Conservation (phyloP, 164 flowering plant genomes). For the Umbellularia californica region DNA sequence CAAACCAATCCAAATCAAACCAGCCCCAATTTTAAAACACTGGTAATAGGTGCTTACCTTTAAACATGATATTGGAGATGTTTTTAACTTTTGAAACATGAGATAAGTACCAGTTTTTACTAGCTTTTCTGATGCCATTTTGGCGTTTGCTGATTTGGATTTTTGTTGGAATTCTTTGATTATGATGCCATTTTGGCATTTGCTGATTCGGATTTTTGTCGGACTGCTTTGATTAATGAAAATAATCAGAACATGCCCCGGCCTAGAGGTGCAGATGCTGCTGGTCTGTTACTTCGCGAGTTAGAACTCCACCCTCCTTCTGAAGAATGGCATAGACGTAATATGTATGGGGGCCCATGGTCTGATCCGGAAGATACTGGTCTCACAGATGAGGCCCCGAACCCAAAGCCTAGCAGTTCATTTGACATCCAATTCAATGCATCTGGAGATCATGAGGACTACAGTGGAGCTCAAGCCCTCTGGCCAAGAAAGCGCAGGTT, state of each 20-base stretch:
- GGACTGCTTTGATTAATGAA: not conserved
- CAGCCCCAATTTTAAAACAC: too few species aligned
- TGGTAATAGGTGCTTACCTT: not conserved
- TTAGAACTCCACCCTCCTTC: conserved; percentile 98
- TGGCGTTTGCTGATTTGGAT: not conserved
- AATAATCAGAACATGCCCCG: conserved; percentile 86
- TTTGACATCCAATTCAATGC: conserved; percentile 39
- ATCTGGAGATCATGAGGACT: conserved; percentile 38
- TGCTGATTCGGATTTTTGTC: conserved; percentile 1
- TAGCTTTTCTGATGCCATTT: not conserved
- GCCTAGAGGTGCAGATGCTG: conserved; percentile 99
- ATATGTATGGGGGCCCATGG: conserved; percentile 97
- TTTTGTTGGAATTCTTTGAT: not conserved
- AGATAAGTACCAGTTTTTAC: not conserved
- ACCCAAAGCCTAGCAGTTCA: conserved; percentile 26
- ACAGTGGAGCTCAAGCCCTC: conserved; percentile 56
- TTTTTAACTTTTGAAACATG: not conserved
- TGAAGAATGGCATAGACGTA: conserved; percentile 97
- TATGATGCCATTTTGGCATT: not conserved
- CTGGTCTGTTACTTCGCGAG: conserved; percentile 94
- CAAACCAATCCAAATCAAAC: too few species aligned
- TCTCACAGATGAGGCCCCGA: conserved; percentile 48
- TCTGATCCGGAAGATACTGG: conserved; percentile 74
- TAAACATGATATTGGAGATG: not conserved
- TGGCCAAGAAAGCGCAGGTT: conserved; percentile 98